Evolutionary conservation across 2,329 filamentous ascomycete species (phyloP), one percentile per base, ranked within the genome.

Genomic region (Penicillium sp.): DNA sequence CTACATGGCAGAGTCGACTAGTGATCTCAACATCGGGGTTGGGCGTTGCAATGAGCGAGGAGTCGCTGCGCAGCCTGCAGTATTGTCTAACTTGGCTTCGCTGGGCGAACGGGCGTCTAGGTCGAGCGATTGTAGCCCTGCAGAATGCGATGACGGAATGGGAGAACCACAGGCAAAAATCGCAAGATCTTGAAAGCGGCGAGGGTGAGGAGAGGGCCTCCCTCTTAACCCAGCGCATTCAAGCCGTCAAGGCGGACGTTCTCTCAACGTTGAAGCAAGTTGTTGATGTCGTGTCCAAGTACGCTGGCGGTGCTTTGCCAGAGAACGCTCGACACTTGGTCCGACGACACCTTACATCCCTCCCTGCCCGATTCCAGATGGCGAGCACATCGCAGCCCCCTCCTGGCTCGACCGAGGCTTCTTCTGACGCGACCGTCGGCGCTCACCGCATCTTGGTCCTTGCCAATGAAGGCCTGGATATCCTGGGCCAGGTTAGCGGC

Each of bases 1-100:
- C 72, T 11, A 83, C 81, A 42, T 96, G 92, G 92, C 91, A 90
- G 62, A 91, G 90, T 11, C 88, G 92, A 14, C 81, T 97, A 17
- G 90, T 96, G 66, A 90, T 96, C 73, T 93, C 91, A 5, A 97
- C 94, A 0, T 96, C 92, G 0, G 94, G 92, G 0, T 83, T 98
- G 0, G 92, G 92, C 63, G 89, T 96, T 15, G 92, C 95, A 0
- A 92, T 99, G 84, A 96, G 90, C 69, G 90, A 96, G 17, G 90
- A 95, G 70, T 96, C 91, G 22, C 79, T 97, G 8, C 86, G 88
- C 54, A 95, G 90, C 62, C 80, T 99, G 43, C 92, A 91, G 68
- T 94, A 92, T 69, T 97, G 93, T 64, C 80, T 98, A 1, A 84
- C 84, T 25, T 90, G 92, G 83, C 81, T 98, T 49, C 85, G 88